Evolutionary conservation across 371 early-diverging fungal species (phyloP).

Genomic region (Batkoa obscura): DNA sequence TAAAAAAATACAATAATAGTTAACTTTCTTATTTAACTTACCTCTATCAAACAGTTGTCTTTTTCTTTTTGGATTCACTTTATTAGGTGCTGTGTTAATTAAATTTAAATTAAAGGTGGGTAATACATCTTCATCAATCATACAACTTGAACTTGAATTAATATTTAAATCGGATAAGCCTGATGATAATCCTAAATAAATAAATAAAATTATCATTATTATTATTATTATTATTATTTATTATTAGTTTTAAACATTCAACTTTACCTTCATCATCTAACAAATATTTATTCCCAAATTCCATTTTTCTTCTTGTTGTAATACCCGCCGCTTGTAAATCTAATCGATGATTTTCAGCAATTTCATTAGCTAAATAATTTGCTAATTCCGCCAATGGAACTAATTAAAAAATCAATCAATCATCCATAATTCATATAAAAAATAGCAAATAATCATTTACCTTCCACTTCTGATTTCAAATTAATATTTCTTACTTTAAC

Average conservation of each 20-base stretch:
- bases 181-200: no score
- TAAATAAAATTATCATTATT: no score
- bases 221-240: no score
- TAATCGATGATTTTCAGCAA: constrained; percentile 36
- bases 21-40: neutral
- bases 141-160: no score
- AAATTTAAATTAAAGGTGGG: neutral
- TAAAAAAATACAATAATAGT: neutral
- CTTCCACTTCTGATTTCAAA: constrained; percentile 43
- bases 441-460: no score
- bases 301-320: no score
- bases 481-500: constrained; percentile 59
- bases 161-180: no score
- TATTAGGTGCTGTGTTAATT: neutral
- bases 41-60: neutral
- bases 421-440: no score
- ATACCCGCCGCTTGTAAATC: constrained; percentile 13
- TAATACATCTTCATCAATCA: neutral
- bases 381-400: constrained; percentile 23
- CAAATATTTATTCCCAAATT: no score
- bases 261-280: no score
- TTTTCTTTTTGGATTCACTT: neutral
- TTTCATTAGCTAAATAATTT: constrained; percentile 40
- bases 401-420: no score
- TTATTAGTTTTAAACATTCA: no score